These are phyloP conservation scores for Myxozyma monticola DNA, from an alignment of 805 yeast genomes.

Conservation along the genomic window DNA sequence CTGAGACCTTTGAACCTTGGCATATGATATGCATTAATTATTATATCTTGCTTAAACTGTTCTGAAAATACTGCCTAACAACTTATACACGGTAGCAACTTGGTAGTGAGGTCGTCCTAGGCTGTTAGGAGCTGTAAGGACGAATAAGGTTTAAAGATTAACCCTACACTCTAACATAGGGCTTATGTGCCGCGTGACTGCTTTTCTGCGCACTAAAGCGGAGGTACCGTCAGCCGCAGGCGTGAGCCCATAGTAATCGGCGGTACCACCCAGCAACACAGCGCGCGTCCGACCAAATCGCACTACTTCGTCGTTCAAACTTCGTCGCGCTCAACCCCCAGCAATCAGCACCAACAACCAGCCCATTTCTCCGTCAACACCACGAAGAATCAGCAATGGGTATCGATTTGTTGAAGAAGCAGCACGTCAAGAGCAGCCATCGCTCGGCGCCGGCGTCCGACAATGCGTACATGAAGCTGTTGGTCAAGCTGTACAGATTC, in stretches of 20 bases:
- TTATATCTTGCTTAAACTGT: too few relatives aligned
- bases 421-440: conserved; percentile 94
- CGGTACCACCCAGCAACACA: too few relatives aligned
- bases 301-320: neutral
- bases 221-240: conserved; percentile 4
- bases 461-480: conserved; percentile 96
- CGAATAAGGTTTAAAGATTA: too few relatives aligned
- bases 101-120: too few relatives aligned
- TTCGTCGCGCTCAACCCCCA: neutral
- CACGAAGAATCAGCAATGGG: conserved; percentile 26
- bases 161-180: conserved; percentile 3
- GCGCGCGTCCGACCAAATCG: conserved; percentile 3
- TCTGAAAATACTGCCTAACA: too few relatives aligned
- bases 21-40: too few relatives aligned
- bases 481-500: conserved; percentile 98
- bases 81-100: too few relatives aligned
- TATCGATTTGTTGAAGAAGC: conserved; percentile 86
- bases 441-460: conserved; percentile 99
- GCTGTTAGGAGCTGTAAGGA: too few relatives aligned
- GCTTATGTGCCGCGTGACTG: conserved; percentile 6
- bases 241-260: neutral
- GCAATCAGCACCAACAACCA: too few relatives aligned
- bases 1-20: too few relatives aligned
- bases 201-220: neutral
- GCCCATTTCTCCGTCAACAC: neutral